Evolutionary conservation across 176 grass and related monocot species (phyloP).

Genomic region (Aegilops umbellulata): DNA sequence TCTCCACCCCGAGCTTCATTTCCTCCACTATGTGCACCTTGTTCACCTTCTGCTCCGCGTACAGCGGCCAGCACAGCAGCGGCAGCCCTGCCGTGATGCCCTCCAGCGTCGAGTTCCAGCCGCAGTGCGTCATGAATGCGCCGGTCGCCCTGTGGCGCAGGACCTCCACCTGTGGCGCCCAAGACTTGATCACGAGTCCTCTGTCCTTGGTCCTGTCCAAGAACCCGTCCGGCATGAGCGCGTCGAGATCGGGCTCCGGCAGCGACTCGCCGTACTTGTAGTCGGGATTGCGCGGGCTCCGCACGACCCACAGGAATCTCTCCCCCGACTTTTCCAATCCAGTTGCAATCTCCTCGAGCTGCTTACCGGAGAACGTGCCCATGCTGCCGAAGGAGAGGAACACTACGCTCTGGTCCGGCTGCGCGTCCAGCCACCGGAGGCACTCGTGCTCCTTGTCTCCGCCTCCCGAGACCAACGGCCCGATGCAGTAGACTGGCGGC

Average conservation of each 20-base stretch:
- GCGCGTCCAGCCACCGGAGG: conserved; percentile 56
- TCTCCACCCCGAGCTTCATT: conserved; percentile 35
- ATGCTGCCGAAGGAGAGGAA: conserved; percentile 70
- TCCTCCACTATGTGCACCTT: conserved; percentile 51
- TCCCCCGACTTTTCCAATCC: conserved; percentile 50
- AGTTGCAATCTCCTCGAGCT: conserved; percentile 47
- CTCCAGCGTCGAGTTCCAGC: conserved; percentile 51
- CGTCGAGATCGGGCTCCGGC: conserved; percentile 32
- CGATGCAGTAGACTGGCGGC: conserved; percentile 44
- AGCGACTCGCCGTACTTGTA: not conserved
- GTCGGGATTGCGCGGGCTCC: conserved; percentile 6
- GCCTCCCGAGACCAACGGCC: conserved; percentile 34
- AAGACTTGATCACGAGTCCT: conserved; percentile 36
- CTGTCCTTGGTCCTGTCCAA: conserved; percentile 22
- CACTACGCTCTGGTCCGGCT: conserved; percentile 48
- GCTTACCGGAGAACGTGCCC: conserved; percentile 37
- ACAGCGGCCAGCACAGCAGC: conserved; percentile 49
- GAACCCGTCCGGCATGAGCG: conserved; percentile 41
- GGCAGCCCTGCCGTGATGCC: conserved; percentile 37
- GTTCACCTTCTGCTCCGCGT: conserved; percentile 52
- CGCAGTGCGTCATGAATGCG: conserved; percentile 32
- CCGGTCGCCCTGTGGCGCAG: conserved; percentile 37
- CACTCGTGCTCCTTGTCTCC: conserved; percentile 29
- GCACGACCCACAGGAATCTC: conserved; percentile 60
- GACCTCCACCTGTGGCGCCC: conserved; percentile 59